Evolutionary conservation across 2,329 filamentous ascomycete genomes (phyloP).

Genomic region (Xylaria hypoxylon): DNA sequence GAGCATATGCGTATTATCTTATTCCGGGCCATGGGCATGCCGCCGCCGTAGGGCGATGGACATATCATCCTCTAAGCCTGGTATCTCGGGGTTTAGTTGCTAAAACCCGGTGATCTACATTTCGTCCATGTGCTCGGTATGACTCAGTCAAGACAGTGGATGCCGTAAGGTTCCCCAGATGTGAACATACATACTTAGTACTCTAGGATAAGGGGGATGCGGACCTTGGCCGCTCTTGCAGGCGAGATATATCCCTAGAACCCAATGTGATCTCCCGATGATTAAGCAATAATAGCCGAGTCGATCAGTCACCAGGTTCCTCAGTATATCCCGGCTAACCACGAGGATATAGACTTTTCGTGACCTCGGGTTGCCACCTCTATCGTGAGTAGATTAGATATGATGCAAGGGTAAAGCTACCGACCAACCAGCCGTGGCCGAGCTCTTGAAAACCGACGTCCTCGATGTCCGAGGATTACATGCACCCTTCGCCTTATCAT

Average conservation of each 20-base stretch:
- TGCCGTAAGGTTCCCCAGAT: constrained; percentile 9
- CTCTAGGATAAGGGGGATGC: constrained; percentile 16
- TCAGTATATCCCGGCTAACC: no score
- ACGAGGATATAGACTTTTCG: neutral
- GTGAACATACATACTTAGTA: no score
- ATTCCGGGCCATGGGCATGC: neutral
- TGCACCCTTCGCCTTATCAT: neutral
- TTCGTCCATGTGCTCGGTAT: constrained; percentile 1
- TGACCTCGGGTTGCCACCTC: neutral
- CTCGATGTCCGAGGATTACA: neutral
- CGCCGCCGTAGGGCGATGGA: constrained; percentile 2
- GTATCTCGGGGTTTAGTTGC: constrained; percentile 6
- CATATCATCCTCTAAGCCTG: constrained; percentile 5
- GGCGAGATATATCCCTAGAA: neutral
- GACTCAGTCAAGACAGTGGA: constrained; percentile 19
- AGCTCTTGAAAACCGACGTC: neutral
- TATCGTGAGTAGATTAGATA: neutral
- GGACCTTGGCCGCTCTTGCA: constrained; percentile 20
- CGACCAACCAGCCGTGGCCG: neutral
- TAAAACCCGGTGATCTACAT: constrained; percentile 18
- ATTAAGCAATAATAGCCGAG: neutral
- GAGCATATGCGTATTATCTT: neutral
- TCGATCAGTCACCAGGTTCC: neutral
- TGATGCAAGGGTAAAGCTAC: constrained; percentile 1
- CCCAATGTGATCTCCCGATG: neutral